phyloP scores from a whole-genome alignment of 345 rosid species.

The Aegle marmelos region DNA sequence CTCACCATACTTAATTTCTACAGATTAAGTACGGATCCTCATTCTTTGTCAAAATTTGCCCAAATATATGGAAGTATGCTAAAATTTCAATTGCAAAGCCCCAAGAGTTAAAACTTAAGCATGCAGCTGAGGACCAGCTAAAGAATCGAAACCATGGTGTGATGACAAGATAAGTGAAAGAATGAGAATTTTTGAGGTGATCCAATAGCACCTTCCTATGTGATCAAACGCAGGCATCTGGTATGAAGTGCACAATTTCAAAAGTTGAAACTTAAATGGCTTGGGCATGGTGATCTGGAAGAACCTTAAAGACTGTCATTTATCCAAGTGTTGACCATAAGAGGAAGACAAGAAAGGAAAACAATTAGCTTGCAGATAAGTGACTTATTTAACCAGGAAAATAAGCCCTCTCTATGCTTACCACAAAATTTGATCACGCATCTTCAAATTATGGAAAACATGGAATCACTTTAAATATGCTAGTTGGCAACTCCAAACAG shows the following conservation, averaged over 20 bases:
- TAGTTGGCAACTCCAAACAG: not conserved
- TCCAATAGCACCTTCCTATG: not conserved
- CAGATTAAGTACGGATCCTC: not conserved
- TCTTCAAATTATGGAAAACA: not conserved
- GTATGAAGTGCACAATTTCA: not conserved
- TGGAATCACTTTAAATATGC: not conserved
- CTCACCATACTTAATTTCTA: not conserved
- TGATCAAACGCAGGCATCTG: not conserved
- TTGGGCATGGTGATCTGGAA: not conserved
- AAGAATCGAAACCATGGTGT: not conserved
- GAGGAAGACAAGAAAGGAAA: not conserved
- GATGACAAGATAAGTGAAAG: not conserved
- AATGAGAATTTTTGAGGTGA: not conserved
- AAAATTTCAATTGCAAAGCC: not conserved
- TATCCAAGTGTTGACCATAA: not conserved
- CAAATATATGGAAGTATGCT: not conserved
- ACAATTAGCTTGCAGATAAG: not conserved
- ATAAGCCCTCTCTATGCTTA: not conserved
- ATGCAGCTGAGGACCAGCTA: not conserved
- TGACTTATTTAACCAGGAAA: not conserved
- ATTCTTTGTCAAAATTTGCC: not conserved
- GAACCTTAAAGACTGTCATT: not conserved
- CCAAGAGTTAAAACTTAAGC: not conserved
- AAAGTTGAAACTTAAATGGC: not conserved
- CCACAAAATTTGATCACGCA: not conserved